Base-by-base conservation (phyloP, 352 stramenopile genomes). In the Pythium apleroticum region DNA sequence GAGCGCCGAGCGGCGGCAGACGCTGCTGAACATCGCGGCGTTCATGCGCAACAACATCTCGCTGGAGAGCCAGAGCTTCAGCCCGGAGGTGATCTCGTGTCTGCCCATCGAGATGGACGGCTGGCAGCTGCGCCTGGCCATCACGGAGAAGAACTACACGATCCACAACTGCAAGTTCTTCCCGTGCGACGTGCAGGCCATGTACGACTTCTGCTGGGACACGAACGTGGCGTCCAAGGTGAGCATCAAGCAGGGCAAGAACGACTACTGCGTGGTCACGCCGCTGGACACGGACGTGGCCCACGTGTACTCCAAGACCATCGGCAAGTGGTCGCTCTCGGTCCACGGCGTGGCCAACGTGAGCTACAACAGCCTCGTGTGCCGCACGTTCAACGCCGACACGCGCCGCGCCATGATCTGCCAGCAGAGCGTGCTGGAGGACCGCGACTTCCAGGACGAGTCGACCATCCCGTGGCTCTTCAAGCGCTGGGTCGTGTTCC, bases 121-220 rank as follows among this genome's bases (percentile, higher is more conserved):
- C 49, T 95, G 86, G 86, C 82, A 91, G 58, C 73, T 95, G 25
- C 86, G 86, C 30, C 72, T 95, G 14, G 81, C 84, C 33, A 95
- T 95, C 65, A 95, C 86, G 8, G 84, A 91, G 69, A 91, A 91
- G 71, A 93, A 90, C 73, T 95, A 93, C 69, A 92, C 86, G 65
- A 93, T 93, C 60, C 82, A 95, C 78, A 95, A 93, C 66, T 76
- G 76, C 66, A 95, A 95, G 73, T 95, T 93, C 61, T 95, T 95
- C 66, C 84, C 84, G 11, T 92, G 84, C 72, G 79, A 86, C 30
- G 66, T 88, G 15, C 72, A 78, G 20, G 84, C 92, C 63, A 78
- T 95, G 74, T 90, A 86, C 57, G 83, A 95, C 69, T 95, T 93
- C 56, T 93, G 84, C 72, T 95, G 86, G 86, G 86, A 95, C 66